Evolutionary conservation across 2,329 filamentous ascomycete genomes (phyloP), one percentile per base, ranked within the genome.

Genomic region (Ceratocystis ficicola): DNA sequence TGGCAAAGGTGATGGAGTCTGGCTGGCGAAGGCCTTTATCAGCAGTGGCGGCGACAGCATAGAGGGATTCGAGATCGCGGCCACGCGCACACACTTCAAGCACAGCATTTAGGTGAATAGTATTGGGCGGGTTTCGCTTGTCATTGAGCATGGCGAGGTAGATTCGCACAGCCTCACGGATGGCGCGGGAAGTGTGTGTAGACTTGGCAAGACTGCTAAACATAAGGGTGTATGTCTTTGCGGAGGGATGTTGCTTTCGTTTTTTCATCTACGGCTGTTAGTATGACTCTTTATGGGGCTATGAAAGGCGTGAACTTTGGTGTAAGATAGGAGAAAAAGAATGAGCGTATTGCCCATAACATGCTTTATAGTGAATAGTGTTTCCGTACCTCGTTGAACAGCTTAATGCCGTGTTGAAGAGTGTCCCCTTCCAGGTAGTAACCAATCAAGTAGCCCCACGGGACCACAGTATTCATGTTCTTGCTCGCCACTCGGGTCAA

Each of bases 81-180:
- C 88, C 86, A 66, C 84, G 81, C 61, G 86, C 83, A 73, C 92
- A 97, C 7, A 94, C 88, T 67, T 86, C 85, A 57, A 99, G 78
- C n/a, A 91, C 84, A 8, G 92, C 89, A 73, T 99, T 99, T 69
- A 89, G 85, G 72, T 97, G 94, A 66, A 90, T 88, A 44, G 86
- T 87, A 70, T 86, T 89, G 17, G 89, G 87, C 69, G 85, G 80
- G 63, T 95, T 78, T 6, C 80, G 78, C 0, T 82, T 84, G 44
- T 83, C 80, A 3, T 79, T 80, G 48, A 81, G 80, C 76, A 97
- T 88, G 65, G 84, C 84, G 70, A 89, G 82, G 77, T 95, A 97
- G 63, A 96, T 79, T 67, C 83, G 82, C 59, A 92, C 75, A 0
- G 90, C 90, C 69, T 88, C 86, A 65, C 79, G 74, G 5, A 94